Conservation (phyloP, 371 early-diverging fungal genomes). For the Lichtheimia hyalospora region DNA sequence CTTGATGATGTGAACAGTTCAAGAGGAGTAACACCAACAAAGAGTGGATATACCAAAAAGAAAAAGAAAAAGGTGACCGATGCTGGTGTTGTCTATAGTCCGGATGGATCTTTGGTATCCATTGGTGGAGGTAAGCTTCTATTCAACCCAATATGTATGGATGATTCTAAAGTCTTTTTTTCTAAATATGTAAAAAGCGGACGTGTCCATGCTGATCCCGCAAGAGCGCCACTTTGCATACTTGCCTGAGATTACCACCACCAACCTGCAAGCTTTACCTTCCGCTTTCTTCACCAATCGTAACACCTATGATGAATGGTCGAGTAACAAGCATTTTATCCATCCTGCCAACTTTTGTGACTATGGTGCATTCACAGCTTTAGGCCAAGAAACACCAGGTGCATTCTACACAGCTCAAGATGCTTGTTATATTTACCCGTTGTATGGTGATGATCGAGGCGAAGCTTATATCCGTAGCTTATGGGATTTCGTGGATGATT, state of each 20-base stretch:
- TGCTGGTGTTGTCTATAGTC: conserved; percentile 40
- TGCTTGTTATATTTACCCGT: conserved; percentile 52
- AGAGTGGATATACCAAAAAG: conserved; percentile 27
- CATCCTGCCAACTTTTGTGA: conserved; percentile 51
- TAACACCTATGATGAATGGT: conserved; percentile 36
- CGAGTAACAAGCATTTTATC: conserved; percentile 33
- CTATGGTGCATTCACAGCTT: conserved; percentile 52
- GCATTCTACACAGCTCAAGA: conserved; percentile 46
- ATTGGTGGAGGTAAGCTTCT: conserved; percentile 39
- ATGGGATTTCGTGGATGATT: conserved; percentile 57
- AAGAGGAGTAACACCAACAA: conserved; percentile 30
- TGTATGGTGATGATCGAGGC: conserved; percentile 63
- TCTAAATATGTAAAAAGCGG: no score
- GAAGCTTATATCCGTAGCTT: conserved; percentile 67
- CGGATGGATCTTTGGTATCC: conserved; percentile 44
- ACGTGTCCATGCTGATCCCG: conserved; percentile 5
- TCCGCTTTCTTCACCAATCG: conserved; percentile 41
- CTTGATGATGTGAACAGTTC: conserved; percentile 25
- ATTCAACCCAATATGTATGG: not conserved
- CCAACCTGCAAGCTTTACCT: conserved; percentile 44
- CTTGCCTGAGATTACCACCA: conserved; percentile 35
- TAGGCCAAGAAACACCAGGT: conserved; percentile 52
- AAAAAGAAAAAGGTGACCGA: conserved; percentile 50
- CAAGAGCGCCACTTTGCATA: conserved; percentile 27
- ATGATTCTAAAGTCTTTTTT: no score